phyloP scores from a whole-genome alignment of 176 grass and related monocot species.

The Oryza officinalis region DNA sequence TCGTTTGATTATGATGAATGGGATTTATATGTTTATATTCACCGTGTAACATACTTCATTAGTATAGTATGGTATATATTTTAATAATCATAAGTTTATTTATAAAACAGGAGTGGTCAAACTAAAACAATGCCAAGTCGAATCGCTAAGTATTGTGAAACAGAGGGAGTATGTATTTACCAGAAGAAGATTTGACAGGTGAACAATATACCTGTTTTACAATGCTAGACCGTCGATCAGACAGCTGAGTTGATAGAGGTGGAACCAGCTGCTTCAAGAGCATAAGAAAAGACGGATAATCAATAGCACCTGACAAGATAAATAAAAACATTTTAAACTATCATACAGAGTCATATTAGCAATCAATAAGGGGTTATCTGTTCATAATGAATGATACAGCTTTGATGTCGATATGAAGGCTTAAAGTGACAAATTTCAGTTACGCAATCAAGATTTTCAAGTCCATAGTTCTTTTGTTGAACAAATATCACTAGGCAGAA shows the following conservation, averaged over 20 bases:
- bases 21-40: too few species aligned
- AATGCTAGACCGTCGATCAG: conserved; percentile 96
- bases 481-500: conserved; percentile 6
- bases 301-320: conserved; percentile 67
- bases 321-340: conserved; percentile 7
- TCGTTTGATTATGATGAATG: too few species aligned
- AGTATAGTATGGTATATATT: too few species aligned
- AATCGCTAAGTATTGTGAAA: too few species aligned
- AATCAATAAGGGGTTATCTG: not conserved
- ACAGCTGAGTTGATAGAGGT: conserved; percentile 79
- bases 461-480: not conserved
- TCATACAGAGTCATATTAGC: not conserved
- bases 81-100: too few species aligned
- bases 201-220: conserved; percentile 82
- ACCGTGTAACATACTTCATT: too few species aligned
- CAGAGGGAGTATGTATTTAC: not conserved
- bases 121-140: too few species aligned
- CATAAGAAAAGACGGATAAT: conserved; percentile 80
- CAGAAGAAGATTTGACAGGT: conserved; percentile 13
- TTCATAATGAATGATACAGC: conserved; percentile 8
- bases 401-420: not conserved
- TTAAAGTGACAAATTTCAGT: conserved; percentile 3
- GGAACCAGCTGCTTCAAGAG: conserved; percentile 87
- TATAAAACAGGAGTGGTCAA: too few species aligned
- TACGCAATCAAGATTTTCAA: not conserved